Evolutionary conservation across 2,329 filamentous ascomycete genomes (phyloP), one percentile per base, ranked within the genome.

Genomic region (Eutypa lata): DNA sequence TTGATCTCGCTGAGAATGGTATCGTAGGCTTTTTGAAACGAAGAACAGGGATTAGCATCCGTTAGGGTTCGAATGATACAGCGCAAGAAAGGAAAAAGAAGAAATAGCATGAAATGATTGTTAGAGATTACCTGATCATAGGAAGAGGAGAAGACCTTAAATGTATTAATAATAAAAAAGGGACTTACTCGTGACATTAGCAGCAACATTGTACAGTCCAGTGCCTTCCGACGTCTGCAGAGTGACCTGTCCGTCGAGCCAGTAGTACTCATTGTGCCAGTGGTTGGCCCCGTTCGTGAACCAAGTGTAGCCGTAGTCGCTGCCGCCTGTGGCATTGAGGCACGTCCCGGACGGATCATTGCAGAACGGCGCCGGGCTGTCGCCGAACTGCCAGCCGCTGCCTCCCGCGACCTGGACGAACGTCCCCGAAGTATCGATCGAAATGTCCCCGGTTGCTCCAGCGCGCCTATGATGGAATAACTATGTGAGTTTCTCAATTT

Each of bases 181-280:
- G 6, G 4, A 16, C 35, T 38, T 38, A 38, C 35, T 38, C 16
- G 35, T 38, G 35, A 49, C 13, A 48, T 48, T 44, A 19, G 10
- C 18, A 47, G 43, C 51, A 24, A 49, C 51, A 28, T 53, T 53
- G 42, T 53, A 53, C 31, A 53, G 51, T 14, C 51, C 51, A 14
- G 26, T 21, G 28, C 24, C 40, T 18, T 53, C 51, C 40, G 49
- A 14, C 46, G 42, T 53, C 21, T 22, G 47, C 21, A 53, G 37
- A 2, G 47, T 53, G 28, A 53, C 51, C 26, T 44, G 16, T 7
- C 51, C 51, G n/a, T 53, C 51, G 28, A 53, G 51, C 37, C 43
- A 53, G 47, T 49, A 53, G 45, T 49, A 53, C 42, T 44, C 43
- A 40, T 53, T 53, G 47, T 49, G 35, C 51, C 47, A 53, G 2